Evolutionary conservation across 495 filamentous ascomycete species (phyloP).

Genomic region (Penicillium ochrochloron): DNA sequence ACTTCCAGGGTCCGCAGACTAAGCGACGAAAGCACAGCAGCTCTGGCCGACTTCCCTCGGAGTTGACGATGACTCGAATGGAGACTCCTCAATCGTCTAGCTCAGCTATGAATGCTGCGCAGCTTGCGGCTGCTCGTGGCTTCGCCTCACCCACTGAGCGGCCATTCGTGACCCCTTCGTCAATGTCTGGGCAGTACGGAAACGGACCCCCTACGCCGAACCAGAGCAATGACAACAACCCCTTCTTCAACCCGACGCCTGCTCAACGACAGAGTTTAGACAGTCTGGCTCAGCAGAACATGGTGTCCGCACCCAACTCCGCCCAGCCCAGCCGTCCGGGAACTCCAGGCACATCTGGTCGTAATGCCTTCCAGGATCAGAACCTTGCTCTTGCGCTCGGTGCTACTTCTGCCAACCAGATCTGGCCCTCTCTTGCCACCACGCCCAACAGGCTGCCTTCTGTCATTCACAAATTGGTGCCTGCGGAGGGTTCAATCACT

Average conservation of each 20-base stretch:
- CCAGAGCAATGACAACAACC: constrained; percentile 55
- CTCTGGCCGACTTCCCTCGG: constrained; percentile 67
- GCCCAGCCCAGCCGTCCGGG: constrained; percentile 58
- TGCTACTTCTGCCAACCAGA: constrained; percentile 39
- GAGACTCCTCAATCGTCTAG: constrained; percentile 56
- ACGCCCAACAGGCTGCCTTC: constrained; percentile 54
- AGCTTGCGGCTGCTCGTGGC: constrained; percentile 44
- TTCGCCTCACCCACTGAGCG: constrained; percentile 52
- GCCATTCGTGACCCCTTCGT: constrained; percentile 51
- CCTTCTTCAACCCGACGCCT: constrained; percentile 52
- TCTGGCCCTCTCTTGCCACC: constrained; percentile 48
- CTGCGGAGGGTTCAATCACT: constrained; percentile 75
- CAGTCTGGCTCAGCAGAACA: constrained; percentile 56
- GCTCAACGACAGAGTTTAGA: constrained; percentile 59
- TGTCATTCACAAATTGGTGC: constrained; percentile 77
- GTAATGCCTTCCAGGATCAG: constrained; percentile 51
- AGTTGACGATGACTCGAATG: constrained; percentile 78
- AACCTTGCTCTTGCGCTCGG: constrained; percentile 38
- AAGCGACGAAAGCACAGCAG: constrained; percentile 79
- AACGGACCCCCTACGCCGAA: constrained; percentile 69
- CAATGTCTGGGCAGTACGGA: constrained; percentile 54
- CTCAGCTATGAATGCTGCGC: constrained; percentile 42
- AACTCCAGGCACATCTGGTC: constrained; percentile 46
- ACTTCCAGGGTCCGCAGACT: constrained; percentile 59
- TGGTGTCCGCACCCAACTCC: constrained; percentile 71